Conservation (phyloP, 768 basidiomycete species). For the Termitomyces sp. region DNA sequence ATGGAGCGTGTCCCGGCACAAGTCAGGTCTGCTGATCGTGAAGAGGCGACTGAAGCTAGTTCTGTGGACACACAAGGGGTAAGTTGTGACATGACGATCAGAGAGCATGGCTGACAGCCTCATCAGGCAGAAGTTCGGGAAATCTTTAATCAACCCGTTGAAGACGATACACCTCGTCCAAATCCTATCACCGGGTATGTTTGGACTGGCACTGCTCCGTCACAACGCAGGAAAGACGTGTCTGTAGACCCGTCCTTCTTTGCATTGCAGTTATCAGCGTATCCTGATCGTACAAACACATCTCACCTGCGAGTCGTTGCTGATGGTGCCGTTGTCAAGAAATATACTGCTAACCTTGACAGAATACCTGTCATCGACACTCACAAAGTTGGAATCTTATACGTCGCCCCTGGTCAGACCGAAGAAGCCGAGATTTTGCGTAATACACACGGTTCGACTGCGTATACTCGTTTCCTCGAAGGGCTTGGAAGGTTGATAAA, state of each 20-base stretch:
- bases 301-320: slow-evolving; percentile 41
- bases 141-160: slow-evolving; percentile 17
- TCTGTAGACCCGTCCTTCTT: slow-evolving; percentile 82
- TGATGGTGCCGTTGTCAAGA: slow-evolving; percentile 50
- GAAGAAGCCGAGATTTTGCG: slow-evolving; percentile 81
- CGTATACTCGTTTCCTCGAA: slow-evolving; percentile 90
- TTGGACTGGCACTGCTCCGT: slow-evolving; percentile 84
- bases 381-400: slow-evolving; percentile 94
- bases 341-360: slow-evolving; percentile 69
- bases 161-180: slow-evolving; percentile 38
- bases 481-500: slow-evolving; percentile 87
- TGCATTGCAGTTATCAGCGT: slow-evolving; percentile 79
- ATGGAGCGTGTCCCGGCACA: slow-evolving; percentile 54
- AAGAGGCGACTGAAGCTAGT: slow-evolving; percentile 17
- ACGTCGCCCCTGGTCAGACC: slow-evolving; percentile 89
- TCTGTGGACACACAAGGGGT: slow-evolving; percentile 15
- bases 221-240: slow-evolving; percentile 85
- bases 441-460: slow-evolving; percentile 91
- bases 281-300: slow-evolving; percentile 39
- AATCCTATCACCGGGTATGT: slow-evolving; percentile 83
- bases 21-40: slow-evolving; percentile 23
- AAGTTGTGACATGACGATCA: neutral
- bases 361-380: slow-evolving; percentile 93
- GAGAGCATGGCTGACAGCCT: neutral
- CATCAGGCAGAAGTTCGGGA: slow-evolving; percentile 24